Percentiles rank a stretch among this genome's conserved stretches.
Evolutionary conservation across 2,329 filamentous ascomycete species (phyloP).

Genomic region (Fusarium sp.): DNA sequence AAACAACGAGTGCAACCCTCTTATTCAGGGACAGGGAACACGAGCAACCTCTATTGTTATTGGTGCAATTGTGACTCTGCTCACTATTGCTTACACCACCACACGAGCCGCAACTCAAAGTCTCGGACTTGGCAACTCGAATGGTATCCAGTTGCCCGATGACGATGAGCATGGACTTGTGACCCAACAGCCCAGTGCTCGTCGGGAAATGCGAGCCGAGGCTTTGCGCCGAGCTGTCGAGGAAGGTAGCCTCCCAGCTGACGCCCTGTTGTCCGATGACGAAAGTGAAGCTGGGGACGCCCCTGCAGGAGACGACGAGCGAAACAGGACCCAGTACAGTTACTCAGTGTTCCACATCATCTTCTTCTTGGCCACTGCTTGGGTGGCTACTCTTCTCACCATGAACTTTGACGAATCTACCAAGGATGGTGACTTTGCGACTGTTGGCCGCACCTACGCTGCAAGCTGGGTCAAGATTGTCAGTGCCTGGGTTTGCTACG

Average conservation of each 20-base stretch:
- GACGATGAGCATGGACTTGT: constrained; percentile 90
- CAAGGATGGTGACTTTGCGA: constrained; percentile 80
- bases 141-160: constrained; percentile 68
- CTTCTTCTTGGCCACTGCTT: constrained; percentile 95
- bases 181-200: constrained; percentile 81
- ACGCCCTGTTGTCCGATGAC: constrained; percentile 82
- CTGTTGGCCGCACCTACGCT: constrained; percentile 94
- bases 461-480: constrained; percentile 99
- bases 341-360: constrained; percentile 97
- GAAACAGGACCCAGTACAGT: constrained; percentile 91
- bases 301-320: constrained; percentile 85
- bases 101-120: constrained; percentile 95
- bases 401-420: constrained; percentile 78
- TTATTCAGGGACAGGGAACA: constrained; percentile 86
- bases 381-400: constrained; percentile 89
- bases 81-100: constrained; percentile 97
- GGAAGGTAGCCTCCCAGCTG: constrained; percentile 90
- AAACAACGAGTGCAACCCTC: constrained; percentile 93
- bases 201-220: constrained; percentile 92
- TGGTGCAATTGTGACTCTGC: constrained; percentile 94
- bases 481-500: constrained; percentile 96
- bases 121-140: constrained; percentile 71
- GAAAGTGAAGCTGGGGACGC: constrained; percentile 73
- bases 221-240: constrained; percentile 92
- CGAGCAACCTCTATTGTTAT: constrained; percentile 91